A percentile compares a stretch with the other conserved stretches of the same genome.
phyloP scores from a whole-genome alignment of 2,329 filamentous ascomycete genomes.

The Penicillium sp. region DNA sequence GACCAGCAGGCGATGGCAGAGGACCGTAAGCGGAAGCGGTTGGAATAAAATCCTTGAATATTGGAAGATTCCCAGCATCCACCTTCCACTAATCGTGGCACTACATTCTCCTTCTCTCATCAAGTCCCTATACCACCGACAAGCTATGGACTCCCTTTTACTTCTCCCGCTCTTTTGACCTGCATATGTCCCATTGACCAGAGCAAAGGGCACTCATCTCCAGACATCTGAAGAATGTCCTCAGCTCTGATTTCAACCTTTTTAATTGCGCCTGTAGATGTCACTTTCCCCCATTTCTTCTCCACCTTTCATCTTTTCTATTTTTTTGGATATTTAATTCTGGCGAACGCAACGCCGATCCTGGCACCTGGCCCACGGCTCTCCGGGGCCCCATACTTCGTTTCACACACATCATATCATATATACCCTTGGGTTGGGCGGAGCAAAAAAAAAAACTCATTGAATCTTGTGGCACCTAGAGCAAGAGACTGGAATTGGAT shows the following conservation, averaged over 20 bases:
- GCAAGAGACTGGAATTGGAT: slow-evolving; percentile 21
- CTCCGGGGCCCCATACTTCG: slow-evolving; percentile 4
- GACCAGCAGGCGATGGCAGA: slow-evolving; percentile 55
- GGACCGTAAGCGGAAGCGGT: slow-evolving; percentile 61
- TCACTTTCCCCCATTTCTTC: slow-evolving; percentile 7
- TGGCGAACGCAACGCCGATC: slow-evolving; percentile 2
- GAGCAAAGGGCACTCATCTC: slow-evolving; percentile 7
- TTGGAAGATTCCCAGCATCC: not conserved
- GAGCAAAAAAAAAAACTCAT: slow-evolving; percentile 21
- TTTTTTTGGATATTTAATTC: slow-evolving; percentile 13
- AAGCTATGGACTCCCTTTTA: not conserved
- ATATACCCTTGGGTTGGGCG: slow-evolving; percentile 29
- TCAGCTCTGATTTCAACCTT: slow-evolving; percentile 1
- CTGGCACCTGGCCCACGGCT: not conserved
- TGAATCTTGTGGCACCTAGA: slow-evolving; percentile 22
- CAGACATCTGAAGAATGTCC: slow-evolving; percentile 5
- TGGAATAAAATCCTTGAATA: slow-evolving; percentile 41
- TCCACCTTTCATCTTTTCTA: not conserved
- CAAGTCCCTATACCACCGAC: slow-evolving; percentile 1
- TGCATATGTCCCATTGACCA: slow-evolving; percentile 14
- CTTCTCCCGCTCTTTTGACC: slow-evolving; percentile 8
- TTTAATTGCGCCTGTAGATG: slow-evolving; percentile 20
- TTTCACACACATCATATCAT: slow-evolving; percentile 17
- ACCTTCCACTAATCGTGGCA: not conserved
- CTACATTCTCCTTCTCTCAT: not conserved